Conservation (phyloP, 768 basidiomycete species). For the Panaeolus cyanescens region DNA sequence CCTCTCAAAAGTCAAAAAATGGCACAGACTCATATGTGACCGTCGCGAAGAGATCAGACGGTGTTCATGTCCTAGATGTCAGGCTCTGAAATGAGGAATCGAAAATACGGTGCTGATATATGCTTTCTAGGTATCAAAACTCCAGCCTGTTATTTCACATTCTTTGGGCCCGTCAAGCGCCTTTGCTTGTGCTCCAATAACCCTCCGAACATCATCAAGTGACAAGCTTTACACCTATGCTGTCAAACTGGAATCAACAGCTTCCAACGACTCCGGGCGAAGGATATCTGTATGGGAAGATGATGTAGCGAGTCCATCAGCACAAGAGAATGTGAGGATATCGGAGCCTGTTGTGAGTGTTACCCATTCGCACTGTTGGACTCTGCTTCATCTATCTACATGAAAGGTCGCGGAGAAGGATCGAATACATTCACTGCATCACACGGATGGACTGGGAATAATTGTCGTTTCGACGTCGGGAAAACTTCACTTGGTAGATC, state of each 20-base stretch:
- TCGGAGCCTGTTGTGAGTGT: slow-evolving; percentile 42
- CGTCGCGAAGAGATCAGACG: slow-evolving; percentile 71
- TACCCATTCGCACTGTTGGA: slow-evolving; percentile 2
- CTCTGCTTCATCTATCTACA: neutral
- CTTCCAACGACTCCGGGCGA: slow-evolving; percentile 40
- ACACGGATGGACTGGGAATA: slow-evolving; percentile 24
- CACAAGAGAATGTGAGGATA: slow-evolving; percentile 16
- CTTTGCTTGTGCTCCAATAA: slow-evolving; percentile 63
- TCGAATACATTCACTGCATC: slow-evolving; percentile 22
- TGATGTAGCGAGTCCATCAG: slow-evolving; percentile 25
- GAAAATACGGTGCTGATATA: neutral
- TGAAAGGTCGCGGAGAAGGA: slow-evolving; percentile 22
- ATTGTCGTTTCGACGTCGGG: slow-evolving; percentile 23
- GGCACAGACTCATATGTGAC: slow-evolving; percentile 59
- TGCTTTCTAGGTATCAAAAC: slow-evolving; percentile 50
- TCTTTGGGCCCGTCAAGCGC: slow-evolving; percentile 66
- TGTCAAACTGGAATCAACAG: slow-evolving; percentile 44
- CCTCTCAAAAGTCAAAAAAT: slow-evolving; percentile 22
- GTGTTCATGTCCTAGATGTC: slow-evolving; percentile 76
- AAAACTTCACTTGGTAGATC: slow-evolving; percentile 22
- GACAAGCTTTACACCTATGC: slow-evolving; percentile 56
- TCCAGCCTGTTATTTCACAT: slow-evolving; percentile 69
- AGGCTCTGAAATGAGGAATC: slow-evolving; percentile 10
- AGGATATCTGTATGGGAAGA: slow-evolving; percentile 69
- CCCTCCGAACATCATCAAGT: slow-evolving; percentile 34